Evolutionary conservation across 306 rosid genomes (phyloP).

Genomic region (Betula pendula): DNA sequence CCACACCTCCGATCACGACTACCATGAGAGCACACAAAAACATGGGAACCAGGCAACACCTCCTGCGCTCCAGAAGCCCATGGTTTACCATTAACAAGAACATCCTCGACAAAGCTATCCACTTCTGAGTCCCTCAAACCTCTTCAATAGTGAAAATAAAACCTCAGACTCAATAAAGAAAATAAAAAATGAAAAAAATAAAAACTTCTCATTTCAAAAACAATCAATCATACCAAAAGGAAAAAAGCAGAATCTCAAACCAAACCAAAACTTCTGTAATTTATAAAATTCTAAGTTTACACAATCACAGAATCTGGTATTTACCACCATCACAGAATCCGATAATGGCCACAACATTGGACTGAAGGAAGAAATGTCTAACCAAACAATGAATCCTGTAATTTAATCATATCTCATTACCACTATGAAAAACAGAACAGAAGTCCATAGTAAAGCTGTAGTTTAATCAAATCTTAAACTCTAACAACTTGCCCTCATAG

Average conservation of each 20-base stretch:
- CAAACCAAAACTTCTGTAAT: neutral
- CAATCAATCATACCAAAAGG: neutral
- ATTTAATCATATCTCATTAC: neutral
- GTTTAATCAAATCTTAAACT: neutral
- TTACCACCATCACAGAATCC: neutral
- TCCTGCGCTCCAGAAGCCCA: slow-evolving; percentile 64
- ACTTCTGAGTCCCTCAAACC: slow-evolving; percentile 70
- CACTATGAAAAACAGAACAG: neutral
- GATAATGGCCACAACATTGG: neutral
- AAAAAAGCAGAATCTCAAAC: neutral
- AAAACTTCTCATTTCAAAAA: neutral
- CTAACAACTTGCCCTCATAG: neutral
- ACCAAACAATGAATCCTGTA: neutral
- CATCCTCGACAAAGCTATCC: slow-evolving; percentile 76
- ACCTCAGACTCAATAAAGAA: slow-evolving; percentile 29
- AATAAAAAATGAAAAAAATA: neutral
- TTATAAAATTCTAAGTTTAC: neutral
- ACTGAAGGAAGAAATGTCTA: neutral
- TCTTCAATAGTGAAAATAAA: slow-evolving; percentile 42
- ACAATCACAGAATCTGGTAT: neutral
- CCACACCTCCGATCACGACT: slow-evolving; percentile 95
- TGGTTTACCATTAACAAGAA: slow-evolving; percentile 63
- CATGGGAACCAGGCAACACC: slow-evolving; percentile 57
- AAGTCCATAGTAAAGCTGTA: neutral
- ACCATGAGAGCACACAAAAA: slow-evolving; percentile 92